A percentile compares a stretch with the other conserved stretches of the same genome.
Evolutionary conservation across 345 rosid genomes (phyloP).

Genomic region (Euphorbia pulcherrima): DNA sequence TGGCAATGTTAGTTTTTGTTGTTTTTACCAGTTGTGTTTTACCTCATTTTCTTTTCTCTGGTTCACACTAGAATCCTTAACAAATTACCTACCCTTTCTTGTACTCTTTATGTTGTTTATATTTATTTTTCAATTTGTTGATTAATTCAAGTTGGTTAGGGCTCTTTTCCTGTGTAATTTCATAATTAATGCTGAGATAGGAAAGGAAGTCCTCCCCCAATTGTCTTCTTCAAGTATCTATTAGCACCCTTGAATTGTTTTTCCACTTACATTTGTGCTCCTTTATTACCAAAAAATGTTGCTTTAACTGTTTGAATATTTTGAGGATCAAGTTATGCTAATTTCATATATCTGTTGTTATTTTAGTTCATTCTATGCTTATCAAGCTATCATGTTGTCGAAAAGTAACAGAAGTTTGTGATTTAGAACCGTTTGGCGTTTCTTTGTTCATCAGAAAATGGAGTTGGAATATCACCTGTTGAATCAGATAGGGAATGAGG

Average conservation of each 20-base stretch:
- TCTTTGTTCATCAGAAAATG: conserved; percentile 42
- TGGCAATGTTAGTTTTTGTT: no score
- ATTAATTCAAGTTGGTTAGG: not conserved
- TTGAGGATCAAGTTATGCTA: not conserved
- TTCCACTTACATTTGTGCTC: not conserved
- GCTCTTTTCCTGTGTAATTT: not conserved
- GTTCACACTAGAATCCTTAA: not conserved
- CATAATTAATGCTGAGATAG: not conserved
- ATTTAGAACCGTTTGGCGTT: conserved; percentile 5
- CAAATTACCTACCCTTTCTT: not conserved
- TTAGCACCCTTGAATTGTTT: not conserved
- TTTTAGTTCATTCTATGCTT: not conserved
- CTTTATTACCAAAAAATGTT: not conserved
- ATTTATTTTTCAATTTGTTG: not conserved
- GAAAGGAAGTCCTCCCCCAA: not conserved
- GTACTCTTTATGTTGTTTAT: not conserved
- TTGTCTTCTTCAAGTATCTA: not conserved
- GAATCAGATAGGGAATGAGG: conserved; percentile 55
- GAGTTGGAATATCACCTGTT: conserved; percentile 45
- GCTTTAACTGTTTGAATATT: not conserved
- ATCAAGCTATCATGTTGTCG: not conserved
- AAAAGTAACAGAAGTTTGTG: not conserved
- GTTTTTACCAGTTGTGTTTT: not conserved
- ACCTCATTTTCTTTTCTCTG: not conserved
- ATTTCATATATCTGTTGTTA: not conserved